Evolutionary conservation across 345 rosid species (phyloP).

Genomic region (rapeseed (Brassica napus)): Da-Ae NC_063446.1:4989001-4989500

Average conservation of each 20-base stretch:
- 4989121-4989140: not conserved
- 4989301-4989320: not conserved
- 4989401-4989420: not conserved
- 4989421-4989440: not conserved
- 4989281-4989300: not conserved
- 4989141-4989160: constrained; percentile 6
- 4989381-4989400: not conserved
- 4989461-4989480: constrained; percentile 1
- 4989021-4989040: not conserved
- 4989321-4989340: not conserved
- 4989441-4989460: not conserved
- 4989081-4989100: not conserved
- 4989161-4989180: constrained; percentile 13
- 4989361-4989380: not conserved
- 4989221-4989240: not conserved
- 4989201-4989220: constrained; percentile 9
- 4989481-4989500: not conserved
- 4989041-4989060: not conserved
- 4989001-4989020: not conserved
- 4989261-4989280: constrained; percentile 11
- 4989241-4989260: constrained; percentile 5
- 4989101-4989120: constrained; percentile 5
- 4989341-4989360: not conserved
- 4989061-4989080: not conserved
- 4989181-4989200: not conserved